Evolutionary conservation across 164 flowering plant genomes (phyloP).

Genomic region (Magnolia kwangsiensis): DNA sequence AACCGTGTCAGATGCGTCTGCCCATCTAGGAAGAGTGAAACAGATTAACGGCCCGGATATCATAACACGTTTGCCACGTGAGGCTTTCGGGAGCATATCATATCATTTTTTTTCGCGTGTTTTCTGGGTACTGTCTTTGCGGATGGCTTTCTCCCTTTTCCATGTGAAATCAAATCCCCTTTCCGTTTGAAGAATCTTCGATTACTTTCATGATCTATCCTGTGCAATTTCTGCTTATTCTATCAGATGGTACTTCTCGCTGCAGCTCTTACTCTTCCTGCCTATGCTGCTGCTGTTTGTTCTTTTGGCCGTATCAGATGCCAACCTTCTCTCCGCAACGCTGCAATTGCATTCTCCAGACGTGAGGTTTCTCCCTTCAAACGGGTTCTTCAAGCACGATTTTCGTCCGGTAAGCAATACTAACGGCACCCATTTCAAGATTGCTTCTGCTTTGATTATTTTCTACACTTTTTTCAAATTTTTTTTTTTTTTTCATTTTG

Average conservation of each 20-base stretch:
- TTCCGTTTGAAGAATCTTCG: background rate
- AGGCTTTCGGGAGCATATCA: too few species aligned
- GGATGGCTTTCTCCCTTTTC: background rate
- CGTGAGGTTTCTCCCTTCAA: slow-evolving; percentile 28
- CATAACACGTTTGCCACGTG: too few species aligned
- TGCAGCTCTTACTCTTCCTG: slow-evolving; percentile 19
- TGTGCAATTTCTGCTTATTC: background rate
- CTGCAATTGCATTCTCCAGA: slow-evolving; percentile 21
- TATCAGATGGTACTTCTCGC: slow-evolving; percentile 19
- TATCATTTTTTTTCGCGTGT: background rate
- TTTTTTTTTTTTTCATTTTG: background rate
- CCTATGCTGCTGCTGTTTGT: slow-evolving; percentile 16
- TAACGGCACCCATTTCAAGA: background rate
- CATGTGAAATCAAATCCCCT: background rate
- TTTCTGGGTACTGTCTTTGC: background rate
- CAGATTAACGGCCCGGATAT: too few species aligned
- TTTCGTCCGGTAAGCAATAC: slow-evolving; percentile 31
- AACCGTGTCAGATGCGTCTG: too few species aligned
- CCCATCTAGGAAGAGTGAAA: too few species aligned
- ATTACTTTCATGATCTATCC: background rate
- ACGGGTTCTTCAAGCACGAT: slow-evolving; percentile 29
- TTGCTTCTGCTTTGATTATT: background rate
- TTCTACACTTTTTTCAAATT: background rate
- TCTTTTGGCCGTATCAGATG: slow-evolving; percentile 20
- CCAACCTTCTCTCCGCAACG: slow-evolving; percentile 15